Evolutionary conservation across 139 green algal genomes (phyloP).

Genomic region (Yamagishiella unicocca): DNA sequence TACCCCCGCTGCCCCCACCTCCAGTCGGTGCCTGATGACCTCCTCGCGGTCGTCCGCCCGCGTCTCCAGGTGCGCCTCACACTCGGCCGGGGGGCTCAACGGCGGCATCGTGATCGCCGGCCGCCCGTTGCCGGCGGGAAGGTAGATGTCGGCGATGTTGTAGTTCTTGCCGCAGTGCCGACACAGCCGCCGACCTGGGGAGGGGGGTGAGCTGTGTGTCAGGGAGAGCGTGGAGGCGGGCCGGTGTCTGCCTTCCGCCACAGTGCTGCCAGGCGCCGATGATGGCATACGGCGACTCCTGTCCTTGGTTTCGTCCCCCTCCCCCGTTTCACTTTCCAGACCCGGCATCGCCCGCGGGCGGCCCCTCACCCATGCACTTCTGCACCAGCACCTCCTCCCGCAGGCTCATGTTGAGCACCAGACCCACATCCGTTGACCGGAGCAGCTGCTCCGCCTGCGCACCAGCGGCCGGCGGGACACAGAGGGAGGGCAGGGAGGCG

Average conservation of each 20-base stretch:
- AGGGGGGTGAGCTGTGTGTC: neutral
- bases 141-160: conserved; percentile 97
- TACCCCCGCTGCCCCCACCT: conserved; percentile 53
- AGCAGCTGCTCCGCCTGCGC: conserved; percentile 82
- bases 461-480: too few species aligned
- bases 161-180: conserved; percentile 92
- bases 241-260: too few species aligned
- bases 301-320: too few species aligned
- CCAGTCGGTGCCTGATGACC: conserved; percentile 84
- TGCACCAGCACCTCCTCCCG: conserved; percentile 93
- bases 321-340: too few species aligned
- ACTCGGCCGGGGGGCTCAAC: conserved; percentile 84
- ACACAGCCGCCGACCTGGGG: conserved; percentile 85
- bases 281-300: too few species aligned
- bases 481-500: neutral
- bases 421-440: conserved; percentile 69
- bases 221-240: too few species aligned
- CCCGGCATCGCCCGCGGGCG: too few species aligned
- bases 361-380: conserved; percentile 87
- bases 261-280: too few species aligned
- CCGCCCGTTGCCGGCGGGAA: conserved; percentile 67
- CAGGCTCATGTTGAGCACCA: conserved; percentile 92
- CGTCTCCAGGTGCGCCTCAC: conserved; percentile 81
- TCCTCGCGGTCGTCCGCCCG: conserved; percentile 91
- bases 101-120: conserved; percentile 94